These are phyloP conservation scores for Gnaphalium uliginosum DNA, from an alignment of 129 eudicot species.

Conservation along the genomic window DNA sequence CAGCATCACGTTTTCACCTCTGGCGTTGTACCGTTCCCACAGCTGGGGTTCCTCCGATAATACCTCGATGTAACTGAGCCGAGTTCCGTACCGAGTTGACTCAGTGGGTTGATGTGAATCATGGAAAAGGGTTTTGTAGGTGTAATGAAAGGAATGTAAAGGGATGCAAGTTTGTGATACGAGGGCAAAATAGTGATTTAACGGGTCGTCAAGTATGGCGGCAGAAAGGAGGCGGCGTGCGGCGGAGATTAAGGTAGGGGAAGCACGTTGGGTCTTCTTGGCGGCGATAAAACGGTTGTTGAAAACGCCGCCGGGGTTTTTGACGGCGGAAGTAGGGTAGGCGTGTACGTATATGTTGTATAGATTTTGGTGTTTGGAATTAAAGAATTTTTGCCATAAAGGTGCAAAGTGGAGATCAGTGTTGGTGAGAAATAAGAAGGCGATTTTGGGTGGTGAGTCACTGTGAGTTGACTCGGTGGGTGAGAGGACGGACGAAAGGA, in stretches of 20 bases:
- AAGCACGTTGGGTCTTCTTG: constrained; percentile 44
- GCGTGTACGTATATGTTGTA: constrained; percentile 70
- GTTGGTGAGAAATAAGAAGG: constrained; percentile 63
- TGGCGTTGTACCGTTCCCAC: constrained; percentile 53
- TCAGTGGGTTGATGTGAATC: background rate
- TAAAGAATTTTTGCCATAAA: constrained; percentile 61
- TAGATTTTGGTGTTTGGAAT: constrained; percentile 3
- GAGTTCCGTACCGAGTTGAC: background rate
- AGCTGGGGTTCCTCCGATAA: constrained; percentile 43
- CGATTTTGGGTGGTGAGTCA: constrained; percentile 53
- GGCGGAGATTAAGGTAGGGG: constrained; percentile 66
- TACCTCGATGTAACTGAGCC: constrained; percentile 53
- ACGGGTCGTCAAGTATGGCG: constrained; percentile 60
- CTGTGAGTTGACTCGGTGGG: constrained; percentile 18
- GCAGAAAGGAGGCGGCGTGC: constrained; percentile 65
- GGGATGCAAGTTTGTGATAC: constrained; percentile 64
- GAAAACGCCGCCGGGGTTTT: constrained; percentile 52
- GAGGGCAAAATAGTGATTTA: constrained; percentile 56
- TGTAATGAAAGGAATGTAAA: constrained; percentile 47
- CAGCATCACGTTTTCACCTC: constrained; percentile 55
- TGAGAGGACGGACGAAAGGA: constrained; percentile 43
- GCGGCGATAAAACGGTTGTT: constrained; percentile 45
- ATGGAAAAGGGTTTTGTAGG: constrained; percentile 40
- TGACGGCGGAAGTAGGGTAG: constrained; percentile 39
- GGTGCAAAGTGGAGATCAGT: constrained; percentile 66